A percentile compares a stretch with the other conserved stretches of the same genome.
These are phyloP conservation scores for Helenozyma baotianmanensis DNA, from an alignment of 805 yeast genomes.

Conservation along the genomic window DNA sequence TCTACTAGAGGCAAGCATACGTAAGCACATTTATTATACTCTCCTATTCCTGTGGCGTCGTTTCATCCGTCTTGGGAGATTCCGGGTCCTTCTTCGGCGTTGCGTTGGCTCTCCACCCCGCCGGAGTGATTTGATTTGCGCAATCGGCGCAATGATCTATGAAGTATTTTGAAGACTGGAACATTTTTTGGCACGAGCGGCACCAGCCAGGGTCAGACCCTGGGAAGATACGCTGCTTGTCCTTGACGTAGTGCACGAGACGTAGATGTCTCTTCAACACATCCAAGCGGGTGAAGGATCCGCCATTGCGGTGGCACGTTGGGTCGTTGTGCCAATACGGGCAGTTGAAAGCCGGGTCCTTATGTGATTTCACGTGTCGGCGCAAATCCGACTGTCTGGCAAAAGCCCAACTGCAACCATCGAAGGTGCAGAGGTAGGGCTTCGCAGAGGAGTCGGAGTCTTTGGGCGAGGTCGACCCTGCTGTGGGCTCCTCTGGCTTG, in stretches of 20 bases:
- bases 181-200: constrained; percentile 56
- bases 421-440: constrained; percentile 37
- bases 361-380: constrained; percentile 64
- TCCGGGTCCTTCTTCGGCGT: background rate
- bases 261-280: constrained; percentile 69
- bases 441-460: constrained; percentile 10
- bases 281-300: constrained; percentile 69
- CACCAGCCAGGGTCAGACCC: constrained; percentile 61
- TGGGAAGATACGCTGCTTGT: constrained; percentile 27
- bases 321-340: constrained; percentile 69
- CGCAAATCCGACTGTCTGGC: constrained; percentile 64
- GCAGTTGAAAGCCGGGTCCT: constrained; percentile 62
- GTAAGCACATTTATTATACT: background rate
- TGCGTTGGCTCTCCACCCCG: constrained; percentile 7
- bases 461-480: background rate
- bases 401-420: constrained; percentile 64
- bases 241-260: constrained; percentile 62
- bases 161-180: constrained; percentile 50
- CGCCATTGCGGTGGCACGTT: constrained; percentile 72
- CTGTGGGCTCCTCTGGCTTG: background rate
- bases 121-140: constrained; percentile 31
- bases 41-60: too few species aligned
- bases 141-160: constrained; percentile 64
- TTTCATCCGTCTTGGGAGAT: background rate
- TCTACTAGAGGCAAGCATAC: background rate